Evolutionary conservation across 2,329 filamentous ascomycete genomes (phyloP).

Genomic region (Rosellinia necatrix): DNA sequence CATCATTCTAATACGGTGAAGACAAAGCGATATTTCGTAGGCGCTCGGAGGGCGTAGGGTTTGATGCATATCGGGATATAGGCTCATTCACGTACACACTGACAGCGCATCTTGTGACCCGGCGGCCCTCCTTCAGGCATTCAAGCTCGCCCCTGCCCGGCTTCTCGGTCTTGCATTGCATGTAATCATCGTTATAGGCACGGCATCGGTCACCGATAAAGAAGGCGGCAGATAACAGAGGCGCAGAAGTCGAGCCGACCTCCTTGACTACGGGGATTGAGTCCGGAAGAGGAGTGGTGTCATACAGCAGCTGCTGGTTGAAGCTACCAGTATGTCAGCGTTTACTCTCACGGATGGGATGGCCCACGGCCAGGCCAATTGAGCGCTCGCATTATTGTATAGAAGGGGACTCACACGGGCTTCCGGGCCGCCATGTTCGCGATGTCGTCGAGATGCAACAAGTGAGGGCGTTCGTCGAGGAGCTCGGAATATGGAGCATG

Average conservation of each 20-base stretch:
- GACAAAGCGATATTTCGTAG: not conserved
- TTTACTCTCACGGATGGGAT: not conserved
- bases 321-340: slow-evolving; percentile 64
- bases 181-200: slow-evolving; percentile 97
- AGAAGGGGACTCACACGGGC: slow-evolving; percentile 54
- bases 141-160: slow-evolving; percentile 89
- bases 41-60: not conserved
- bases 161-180: slow-evolving; percentile 98
- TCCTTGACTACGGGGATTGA: slow-evolving; percentile 92
- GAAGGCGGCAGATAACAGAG: slow-evolving; percentile 87
- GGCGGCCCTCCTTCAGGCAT: slow-evolving; percentile 93
- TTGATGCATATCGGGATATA: not conserved
- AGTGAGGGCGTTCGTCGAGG: slow-evolving; percentile 27
- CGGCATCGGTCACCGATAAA: slow-evolving; percentile 97
- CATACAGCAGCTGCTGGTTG: slow-evolving; percentile 90
- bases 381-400: not conserved
- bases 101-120: slow-evolving; percentile 93
- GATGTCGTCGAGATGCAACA: slow-evolving; percentile 31
- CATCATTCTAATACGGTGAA: not conserved
- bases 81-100: slow-evolving; percentile 77
- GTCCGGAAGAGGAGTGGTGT: slow-evolving; percentile 93
- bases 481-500: slow-evolving; percentile 37
- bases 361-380: slow-evolving; percentile 24
- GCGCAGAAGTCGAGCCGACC: slow-evolving; percentile 89
- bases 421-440: slow-evolving; percentile 64